Evolutionary conservation across 352 stramenopile species (phyloP).

Genomic region (Aphanomyces stellatus): DNA sequence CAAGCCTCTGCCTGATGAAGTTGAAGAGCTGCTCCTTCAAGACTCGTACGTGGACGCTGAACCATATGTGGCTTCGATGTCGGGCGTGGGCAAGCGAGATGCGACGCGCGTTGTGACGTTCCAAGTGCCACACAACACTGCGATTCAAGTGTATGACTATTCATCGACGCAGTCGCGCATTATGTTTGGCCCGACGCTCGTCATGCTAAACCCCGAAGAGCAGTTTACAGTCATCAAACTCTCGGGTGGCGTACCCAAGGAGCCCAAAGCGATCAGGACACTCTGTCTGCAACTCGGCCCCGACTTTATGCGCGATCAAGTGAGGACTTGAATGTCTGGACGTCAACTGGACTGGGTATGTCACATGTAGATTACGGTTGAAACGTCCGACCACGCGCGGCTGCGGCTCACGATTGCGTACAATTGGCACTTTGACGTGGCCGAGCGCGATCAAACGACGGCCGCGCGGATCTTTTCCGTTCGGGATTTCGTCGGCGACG

Average conservation of each 20-base stretch:
- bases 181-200: slow-evolving; percentile 64
- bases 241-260: slow-evolving; percentile 54
- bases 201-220: slow-evolving; percentile 75
- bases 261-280: slow-evolving; percentile 71
- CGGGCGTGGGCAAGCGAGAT: slow-evolving; percentile 29
- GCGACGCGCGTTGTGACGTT: slow-evolving; percentile 64
- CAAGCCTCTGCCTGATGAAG: slow-evolving; percentile 50
- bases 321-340: background rate
- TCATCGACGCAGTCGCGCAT: slow-evolving; percentile 74
- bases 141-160: slow-evolving; percentile 80
- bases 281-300: slow-evolving; percentile 69
- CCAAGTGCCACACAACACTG: slow-evolving; percentile 72
- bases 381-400: slow-evolving; percentile 69
- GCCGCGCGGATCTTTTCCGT: slow-evolving; percentile 71
- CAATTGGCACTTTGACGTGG: slow-evolving; percentile 76
- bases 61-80: slow-evolving; percentile 1
- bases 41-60: slow-evolving; percentile 5
- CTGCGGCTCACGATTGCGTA: slow-evolving; percentile 72
- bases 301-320: slow-evolving; percentile 75
- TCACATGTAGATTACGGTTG: slow-evolving; percentile 50
- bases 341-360: background rate
- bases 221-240: slow-evolving; percentile 75
- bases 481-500: slow-evolving; percentile 72
- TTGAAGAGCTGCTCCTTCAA: slow-evolving; percentile 48
- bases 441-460: slow-evolving; percentile 37